phyloP scores from a whole-genome alignment of 352 stramenopile species.

The Globisporangium recalcitrans region DNA sequence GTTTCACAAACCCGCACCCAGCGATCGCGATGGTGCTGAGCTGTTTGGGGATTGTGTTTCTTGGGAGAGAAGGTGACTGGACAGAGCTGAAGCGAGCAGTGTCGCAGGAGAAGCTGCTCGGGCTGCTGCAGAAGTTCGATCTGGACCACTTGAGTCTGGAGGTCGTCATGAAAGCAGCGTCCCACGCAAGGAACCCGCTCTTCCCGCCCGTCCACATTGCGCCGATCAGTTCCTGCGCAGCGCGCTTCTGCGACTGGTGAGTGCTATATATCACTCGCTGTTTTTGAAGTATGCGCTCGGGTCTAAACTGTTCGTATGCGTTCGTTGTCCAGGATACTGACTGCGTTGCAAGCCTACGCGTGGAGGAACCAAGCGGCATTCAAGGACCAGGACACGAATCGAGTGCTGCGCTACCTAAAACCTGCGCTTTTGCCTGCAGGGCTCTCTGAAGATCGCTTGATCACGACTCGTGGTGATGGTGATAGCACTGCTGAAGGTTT shows the following conservation, averaged over 20 bases:
- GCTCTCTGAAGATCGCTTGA: slow-evolving; percentile 1
- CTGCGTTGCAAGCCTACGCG: slow-evolving; percentile 58
- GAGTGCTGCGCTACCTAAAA: slow-evolving; percentile 48
- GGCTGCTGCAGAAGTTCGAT: slow-evolving; percentile 39
- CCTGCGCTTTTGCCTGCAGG: slow-evolving; percentile 34
- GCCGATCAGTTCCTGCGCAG: slow-evolving; percentile 81
- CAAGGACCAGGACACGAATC: slow-evolving; percentile 33
- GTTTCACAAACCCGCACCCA: slow-evolving; percentile 72
- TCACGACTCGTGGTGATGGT: slow-evolving; percentile 2
- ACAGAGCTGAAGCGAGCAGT: slow-evolving; percentile 47
- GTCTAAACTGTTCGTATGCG: neutral
- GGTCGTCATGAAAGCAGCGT: slow-evolving; percentile 32
- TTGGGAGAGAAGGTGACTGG: slow-evolving; percentile 36
- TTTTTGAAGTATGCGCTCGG: neutral
- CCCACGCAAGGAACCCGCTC: slow-evolving; percentile 56
- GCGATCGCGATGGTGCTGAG: slow-evolving; percentile 74
- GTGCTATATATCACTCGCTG: neutral
- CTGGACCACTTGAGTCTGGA: slow-evolving; percentile 29
- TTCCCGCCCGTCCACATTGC: slow-evolving; percentile 61
- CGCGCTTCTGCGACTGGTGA: slow-evolving; percentile 89
- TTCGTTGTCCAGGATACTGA: slow-evolving; percentile 35
- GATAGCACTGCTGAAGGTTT: neutral
- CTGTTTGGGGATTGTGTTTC: slow-evolving; percentile 47
- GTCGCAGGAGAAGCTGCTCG: slow-evolving; percentile 63
- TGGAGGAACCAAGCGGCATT: slow-evolving; percentile 47